Evolutionary conservation across 139 green algal genomes (phyloP), one percentile per base, ranked within the genome.

Genomic region (Parachlorella kessleri): DNA sequence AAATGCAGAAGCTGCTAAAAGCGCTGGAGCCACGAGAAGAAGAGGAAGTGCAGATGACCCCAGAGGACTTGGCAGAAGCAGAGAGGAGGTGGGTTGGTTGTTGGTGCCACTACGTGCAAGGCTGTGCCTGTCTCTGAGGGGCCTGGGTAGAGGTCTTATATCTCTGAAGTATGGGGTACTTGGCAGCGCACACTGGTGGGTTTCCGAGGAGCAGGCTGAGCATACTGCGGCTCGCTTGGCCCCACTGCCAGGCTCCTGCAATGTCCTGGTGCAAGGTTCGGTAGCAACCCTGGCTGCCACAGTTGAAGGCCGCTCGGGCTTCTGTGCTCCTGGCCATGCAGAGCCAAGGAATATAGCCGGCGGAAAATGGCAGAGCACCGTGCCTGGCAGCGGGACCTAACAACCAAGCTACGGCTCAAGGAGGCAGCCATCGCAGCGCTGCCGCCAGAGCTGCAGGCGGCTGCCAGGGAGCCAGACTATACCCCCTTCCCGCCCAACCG

Each of bases 301-400:
- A n/a, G n/a, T n/a, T n/a, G n/a, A n/a, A n/a, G n/a, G n/a, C n/a
- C n/a, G 48, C 48, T 28, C 14, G 14, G 21, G 48, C 48, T 59
- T 59, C 48, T 18, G 48, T 59, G 48, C 0, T 59, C 21, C 21
- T 0, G 48, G 48, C 48, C 14, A 59, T 59, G 21, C 77, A 75
- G 78, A 53, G 73, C 85, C 48, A 87, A 87, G 75, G 82, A 87
- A 66, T 90, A 88, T 78, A 86, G 71, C 54, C 71, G 77, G 2
- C 41, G 40, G 5, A 87, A 83, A 59, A 88, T 91, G 85, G n/a
- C 28, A 63, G 36, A 84, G 76, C 81, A 91, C 53, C 72, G 85
- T 8, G 82, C 74, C 26, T 90, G 83, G 81, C 82, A 89, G 73
- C 68, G 66, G 24, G 82, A 91, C 73, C 63, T 91, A 2, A 80